Conservation (phyloP, 768 basidiomycete genomes). For the Pluteus cervinus region DNA sequence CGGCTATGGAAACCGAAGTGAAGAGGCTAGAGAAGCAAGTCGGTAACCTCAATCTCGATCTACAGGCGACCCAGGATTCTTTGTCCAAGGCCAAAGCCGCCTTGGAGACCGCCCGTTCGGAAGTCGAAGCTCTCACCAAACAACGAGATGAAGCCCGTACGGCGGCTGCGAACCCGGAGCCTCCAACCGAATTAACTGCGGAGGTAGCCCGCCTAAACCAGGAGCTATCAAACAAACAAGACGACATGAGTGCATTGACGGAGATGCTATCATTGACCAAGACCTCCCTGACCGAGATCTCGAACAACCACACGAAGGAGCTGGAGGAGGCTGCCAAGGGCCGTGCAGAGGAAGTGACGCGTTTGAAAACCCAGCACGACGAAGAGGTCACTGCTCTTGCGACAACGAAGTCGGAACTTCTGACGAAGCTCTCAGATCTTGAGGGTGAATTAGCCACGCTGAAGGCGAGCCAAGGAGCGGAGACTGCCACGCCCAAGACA, state of each 20-base stretch:
- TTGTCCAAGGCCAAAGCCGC: constrained; percentile 67
- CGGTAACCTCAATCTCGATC: constrained; percentile 55
- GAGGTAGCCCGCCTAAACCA: constrained; percentile 51
- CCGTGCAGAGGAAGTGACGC: constrained; percentile 67
- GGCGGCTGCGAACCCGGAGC: constrained; percentile 32
- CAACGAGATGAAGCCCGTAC: constrained; percentile 63
- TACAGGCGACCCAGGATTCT: constrained; percentile 83
- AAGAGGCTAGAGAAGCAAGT: constrained; percentile 59
- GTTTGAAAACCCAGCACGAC: constrained; percentile 52
- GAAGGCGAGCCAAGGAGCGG: constrained; percentile 48
- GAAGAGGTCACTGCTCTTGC: constrained; percentile 52
- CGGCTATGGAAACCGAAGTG: constrained; percentile 51
- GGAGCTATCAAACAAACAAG: constrained; percentile 58
- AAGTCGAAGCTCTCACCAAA: constrained; percentile 48
- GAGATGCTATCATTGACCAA: constrained; percentile 67
- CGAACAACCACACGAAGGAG: constrained; percentile 62
- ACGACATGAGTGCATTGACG: constrained; percentile 59
- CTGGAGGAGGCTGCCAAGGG: constrained; percentile 69
- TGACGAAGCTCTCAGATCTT: constrained; percentile 61
- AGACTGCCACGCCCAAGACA: constrained; percentile 44
- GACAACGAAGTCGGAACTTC: constrained; percentile 57
- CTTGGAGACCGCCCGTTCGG: constrained; percentile 43
- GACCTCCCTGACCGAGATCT: constrained; percentile 64
- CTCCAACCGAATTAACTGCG: constrained; percentile 42
- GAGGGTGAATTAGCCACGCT: constrained; percentile 71